phyloP scores from a whole-genome alignment of 2,329 filamentous ascomycete species.

The Sporothrix sp. region DNA sequence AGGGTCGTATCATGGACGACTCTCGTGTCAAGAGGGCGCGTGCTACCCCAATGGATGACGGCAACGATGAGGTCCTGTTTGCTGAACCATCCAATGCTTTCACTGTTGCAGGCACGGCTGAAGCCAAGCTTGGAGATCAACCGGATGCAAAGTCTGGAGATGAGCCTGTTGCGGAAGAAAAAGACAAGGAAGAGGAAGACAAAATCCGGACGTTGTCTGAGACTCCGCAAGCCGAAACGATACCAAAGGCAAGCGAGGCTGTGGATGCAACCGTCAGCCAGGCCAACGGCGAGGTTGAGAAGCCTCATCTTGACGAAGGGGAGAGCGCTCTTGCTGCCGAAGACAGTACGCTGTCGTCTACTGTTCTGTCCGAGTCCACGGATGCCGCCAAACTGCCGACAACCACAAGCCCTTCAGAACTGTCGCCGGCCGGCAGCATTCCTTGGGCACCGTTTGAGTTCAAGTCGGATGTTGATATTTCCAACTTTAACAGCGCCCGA shows the following conservation, averaged over 20 bases:
- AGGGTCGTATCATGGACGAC: slow-evolving; percentile 54
- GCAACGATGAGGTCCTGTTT: slow-evolving; percentile 66
- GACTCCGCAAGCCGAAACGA: not conserved
- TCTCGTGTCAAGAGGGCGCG: slow-evolving; percentile 69
- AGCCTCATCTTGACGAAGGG: slow-evolving; percentile 29
- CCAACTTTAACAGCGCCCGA: slow-evolving; percentile 42
- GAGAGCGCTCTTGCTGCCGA: slow-evolving; percentile 36
- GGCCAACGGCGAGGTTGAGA: slow-evolving; percentile 13
- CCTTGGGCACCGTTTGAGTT: slow-evolving; percentile 55
- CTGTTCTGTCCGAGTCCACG: slow-evolving; percentile 41
- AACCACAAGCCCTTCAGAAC: slow-evolving; percentile 43
- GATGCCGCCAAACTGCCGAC: slow-evolving; percentile 38
- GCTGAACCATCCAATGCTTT: slow-evolving; percentile 41
- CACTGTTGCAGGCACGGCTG: slow-evolving; percentile 12
- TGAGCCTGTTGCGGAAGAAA: not conserved
- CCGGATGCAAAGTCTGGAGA: not conserved
- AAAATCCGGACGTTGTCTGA: not conserved
- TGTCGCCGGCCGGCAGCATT: slow-evolving; percentile 39
- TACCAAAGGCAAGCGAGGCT: not conserved
- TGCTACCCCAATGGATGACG: slow-evolving; percentile 53
- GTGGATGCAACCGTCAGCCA: not conserved
- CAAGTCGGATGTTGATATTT: slow-evolving; percentile 37
- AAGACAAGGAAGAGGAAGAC: not conserved
- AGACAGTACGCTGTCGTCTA: slow-evolving; percentile 46
- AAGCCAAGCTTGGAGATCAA: not conserved